Evolutionary conservation across 1,139 yeast genomes (phyloP).

Genomic region (Taphrina pruni): DNA sequence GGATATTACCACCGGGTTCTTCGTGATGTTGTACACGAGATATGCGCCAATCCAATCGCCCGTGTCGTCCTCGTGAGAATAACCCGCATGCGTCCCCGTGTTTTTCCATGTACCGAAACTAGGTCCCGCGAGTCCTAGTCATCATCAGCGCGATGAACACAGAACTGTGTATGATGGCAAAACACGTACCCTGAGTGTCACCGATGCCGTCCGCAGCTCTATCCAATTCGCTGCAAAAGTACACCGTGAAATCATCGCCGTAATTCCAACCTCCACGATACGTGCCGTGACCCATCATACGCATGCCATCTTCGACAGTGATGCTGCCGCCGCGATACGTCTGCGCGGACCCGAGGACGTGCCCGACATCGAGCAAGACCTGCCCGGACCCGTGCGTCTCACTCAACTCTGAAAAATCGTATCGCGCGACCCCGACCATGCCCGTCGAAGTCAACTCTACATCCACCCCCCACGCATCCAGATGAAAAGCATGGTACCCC

Average conservation of each 20-base stretch:
- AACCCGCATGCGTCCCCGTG: conserved; percentile 36
- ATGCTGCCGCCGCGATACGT: conserved; percentile 39
- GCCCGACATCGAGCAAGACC: conserved; percentile 33
- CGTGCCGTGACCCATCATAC: conserved; percentile 30
- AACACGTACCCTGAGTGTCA: conserved; percentile 28
- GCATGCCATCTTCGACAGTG: neutral
- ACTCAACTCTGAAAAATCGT: conserved; percentile 20
- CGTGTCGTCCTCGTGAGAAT: conserved; percentile 29
- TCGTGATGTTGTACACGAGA: conserved; percentile 32
- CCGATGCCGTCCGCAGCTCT: conserved; percentile 35
- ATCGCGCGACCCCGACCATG: conserved; percentile 31
- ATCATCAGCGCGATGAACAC: neutral
- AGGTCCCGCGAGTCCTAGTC: conserved; percentile 26
- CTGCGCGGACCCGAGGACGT: conserved; percentile 39
- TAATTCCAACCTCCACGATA: conserved; percentile 39
- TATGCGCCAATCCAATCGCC: conserved; percentile 39
- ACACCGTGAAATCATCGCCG: conserved; percentile 33
- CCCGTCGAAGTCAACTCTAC: conserved; percentile 29
- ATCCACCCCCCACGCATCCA: conserved; percentile 38
- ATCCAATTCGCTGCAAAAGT: conserved; percentile 37
- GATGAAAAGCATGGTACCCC: conserved; percentile 33
- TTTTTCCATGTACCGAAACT: conserved; percentile 39
- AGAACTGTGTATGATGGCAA: neutral
- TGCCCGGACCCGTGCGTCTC: conserved; percentile 24
- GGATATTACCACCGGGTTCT: conserved; percentile 25